Base-by-base conservation (phyloP, 495 filamentous ascomycete species). In the Penicillium flavigenum region DNA sequence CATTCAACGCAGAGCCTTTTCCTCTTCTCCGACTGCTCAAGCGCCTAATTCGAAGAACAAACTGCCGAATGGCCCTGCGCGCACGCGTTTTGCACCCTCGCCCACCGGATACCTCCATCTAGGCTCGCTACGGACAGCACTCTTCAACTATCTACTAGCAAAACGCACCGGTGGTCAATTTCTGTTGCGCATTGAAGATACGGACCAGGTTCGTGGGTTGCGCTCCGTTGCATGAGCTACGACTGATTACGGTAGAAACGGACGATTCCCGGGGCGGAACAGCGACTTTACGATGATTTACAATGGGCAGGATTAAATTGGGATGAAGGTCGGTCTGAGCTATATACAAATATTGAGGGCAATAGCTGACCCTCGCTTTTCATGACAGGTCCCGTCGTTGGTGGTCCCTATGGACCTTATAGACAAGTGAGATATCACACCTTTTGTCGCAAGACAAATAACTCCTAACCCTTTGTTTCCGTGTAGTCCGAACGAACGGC, bases 31-130 rank as follows among this genome's bases (percentile, higher is more conserved):
- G 17, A 62, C 62, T 59, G 63, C 58, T 47, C 64, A 47, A 62
- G 45, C 53, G 49, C 67, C 59, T 47, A 69, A 73, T 46, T 63
- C 61, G 47, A 74, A 72, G 58, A 73, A 58, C 50, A 72, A 73
- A 49, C 60, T 76, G 49, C 88, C 88, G 47, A 70, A 79, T 8
- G 67, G 62, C 0, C 91, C 94, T 44, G 91, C 89, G 27, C 81
- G 94, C 56, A 97, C 94, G 24, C 87, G 94, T 45, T 98, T 98
- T 74, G 94, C 94, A 2, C 94, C 94, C 16, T 97, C 93, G 3
- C 94, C 94, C 3, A 98, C 94, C 8, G 94, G 94, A 17, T 90
- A 91, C 70, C 79, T 98, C 17, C 94, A 98, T 73, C 81, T 98
- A 34, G 94, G 94, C 32, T 94, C 90, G 10, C 71, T 98, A 49